phyloP scores from a whole-genome alignment of 2,329 filamentous ascomycete genomes.

The Microsporum ferrugineum region DNA sequence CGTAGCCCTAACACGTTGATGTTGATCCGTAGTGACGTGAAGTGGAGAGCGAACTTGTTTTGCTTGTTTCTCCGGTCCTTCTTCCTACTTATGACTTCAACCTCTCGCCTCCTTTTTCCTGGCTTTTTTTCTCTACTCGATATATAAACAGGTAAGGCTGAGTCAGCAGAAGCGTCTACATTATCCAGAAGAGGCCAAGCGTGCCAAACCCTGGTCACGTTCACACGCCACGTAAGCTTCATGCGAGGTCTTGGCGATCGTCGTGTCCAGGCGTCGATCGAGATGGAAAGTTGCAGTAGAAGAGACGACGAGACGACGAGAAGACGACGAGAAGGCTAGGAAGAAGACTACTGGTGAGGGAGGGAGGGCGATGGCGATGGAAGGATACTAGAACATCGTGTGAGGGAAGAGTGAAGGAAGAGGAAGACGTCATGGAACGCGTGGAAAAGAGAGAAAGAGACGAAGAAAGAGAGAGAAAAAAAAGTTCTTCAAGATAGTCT shows the following conservation, averaged over 20 bases:
- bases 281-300: neutral
- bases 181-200: neutral
- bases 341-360: too few species aligned
- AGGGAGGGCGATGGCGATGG: neutral
- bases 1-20: too few species aligned
- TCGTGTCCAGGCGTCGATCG: neutral
- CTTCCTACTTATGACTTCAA: neutral
- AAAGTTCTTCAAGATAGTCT: neutral
- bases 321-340: neutral
- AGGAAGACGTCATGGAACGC: neutral
- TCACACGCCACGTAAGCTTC: constrained; percentile 1
- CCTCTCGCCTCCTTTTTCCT: neutral
- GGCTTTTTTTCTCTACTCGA: neutral
- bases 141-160: neutral
- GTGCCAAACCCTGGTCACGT: neutral
- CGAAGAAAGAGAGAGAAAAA: neutral
- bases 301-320: neutral
- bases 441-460: neutral
- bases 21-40: too few species aligned
- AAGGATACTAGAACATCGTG: neutral
- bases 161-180: neutral
- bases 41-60: too few species aligned
- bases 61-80: too few species aligned
- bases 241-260: neutral
- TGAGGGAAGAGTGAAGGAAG: neutral